phyloP scores from a whole-genome alignment of 2,329 filamentous ascomycete genomes.

The Beauveria bassiana region DNA sequence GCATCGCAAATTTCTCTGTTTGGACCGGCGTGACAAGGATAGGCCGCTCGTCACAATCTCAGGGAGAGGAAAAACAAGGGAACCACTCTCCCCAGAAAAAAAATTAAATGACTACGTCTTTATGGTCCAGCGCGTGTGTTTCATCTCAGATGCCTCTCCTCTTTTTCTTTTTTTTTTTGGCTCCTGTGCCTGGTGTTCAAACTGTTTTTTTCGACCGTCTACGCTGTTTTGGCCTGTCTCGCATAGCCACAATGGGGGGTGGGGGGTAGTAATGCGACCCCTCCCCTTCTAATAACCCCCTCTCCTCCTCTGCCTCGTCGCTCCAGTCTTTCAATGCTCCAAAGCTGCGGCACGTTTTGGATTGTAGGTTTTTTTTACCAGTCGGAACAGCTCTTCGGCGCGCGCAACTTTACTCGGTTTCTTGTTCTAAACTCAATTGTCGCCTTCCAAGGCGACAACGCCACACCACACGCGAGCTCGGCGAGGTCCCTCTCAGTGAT shows the following conservation, averaged over 20 bases:
- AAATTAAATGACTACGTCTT: not conserved
- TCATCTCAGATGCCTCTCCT: conserved; percentile 1
- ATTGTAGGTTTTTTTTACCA: not conserved
- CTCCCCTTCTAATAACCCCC: not conserved
- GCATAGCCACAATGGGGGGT: conserved; percentile 7
- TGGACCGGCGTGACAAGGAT: not conserved
- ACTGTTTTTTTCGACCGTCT: too few species aligned
- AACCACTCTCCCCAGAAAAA: not conserved
- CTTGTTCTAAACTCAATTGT: not conserved
- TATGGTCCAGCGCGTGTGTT: not conserved
- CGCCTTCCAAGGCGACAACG: not conserved
- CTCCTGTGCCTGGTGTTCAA: not conserved
- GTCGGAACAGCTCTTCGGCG: not conserved
- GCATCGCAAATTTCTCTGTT: not conserved
- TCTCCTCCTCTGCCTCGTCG: not conserved
- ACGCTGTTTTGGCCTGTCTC: not conserved
- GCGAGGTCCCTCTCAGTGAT: not conserved
- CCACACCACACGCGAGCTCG: not conserved
- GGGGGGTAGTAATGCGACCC: not conserved
- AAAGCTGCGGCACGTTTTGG: too few species aligned
- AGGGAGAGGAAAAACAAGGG: not conserved
- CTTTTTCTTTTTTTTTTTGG: not conserved
- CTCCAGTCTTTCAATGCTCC: not conserved
- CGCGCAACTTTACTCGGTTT: not conserved
- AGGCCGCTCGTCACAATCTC: not conserved